Base-by-base conservation (phyloP, 1,284 basidiomycete genomes). In the Rhizoctonia solani region DNA sequence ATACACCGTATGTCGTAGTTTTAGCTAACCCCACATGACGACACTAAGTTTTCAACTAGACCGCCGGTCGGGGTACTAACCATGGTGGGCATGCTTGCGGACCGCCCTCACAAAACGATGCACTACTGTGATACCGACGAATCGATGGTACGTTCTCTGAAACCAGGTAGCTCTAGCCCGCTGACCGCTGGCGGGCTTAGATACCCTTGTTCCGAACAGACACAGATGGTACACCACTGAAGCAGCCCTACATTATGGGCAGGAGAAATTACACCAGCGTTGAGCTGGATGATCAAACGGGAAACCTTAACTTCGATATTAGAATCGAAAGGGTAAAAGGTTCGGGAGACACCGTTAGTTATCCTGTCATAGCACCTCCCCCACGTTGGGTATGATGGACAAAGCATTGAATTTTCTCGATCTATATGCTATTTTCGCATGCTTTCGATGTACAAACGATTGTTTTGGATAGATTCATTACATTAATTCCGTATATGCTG, bases 191-290 rank as follows among this genome's bases (percentile, higher is more conserved):
- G 13, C 16, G 21, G 21, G 27, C 29, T 30, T 68, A 92, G 92
- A 74, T 93, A 14, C 90, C 92, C 1, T 72, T 97, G 5, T 97
- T 98, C 76, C 77, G 81, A 6, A 82, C 80, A 16, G 94, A 97
- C 66, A 85, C 94, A 1, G 84, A 93, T 69, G 95, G 91, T 0
- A 81, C 83, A 46, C 68, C 80, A 13, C 81, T 74, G 1, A 88
- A 88, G 74, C 87, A 88, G 72, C 92, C 88, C 74, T 87, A 82
- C 74, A 88, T 95, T 67, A 94, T 94, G 84, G 90, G 92, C 1
- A 82, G 87, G 54, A 84, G 96, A 46, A 99, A 99, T 77, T 99
- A 93, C 86, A 90, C 93, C 72, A 82, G 83, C n/a, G 85, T 92
- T 4, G 79, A 84, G 32, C 89, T 85, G 78, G 83, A 90, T 46